A percentile compares a stretch with the other conserved stretches of the same genome.
Conservation (phyloP, 2,329 filamentous ascomycete genomes). For the Aspergillus ibericus region DNA sequence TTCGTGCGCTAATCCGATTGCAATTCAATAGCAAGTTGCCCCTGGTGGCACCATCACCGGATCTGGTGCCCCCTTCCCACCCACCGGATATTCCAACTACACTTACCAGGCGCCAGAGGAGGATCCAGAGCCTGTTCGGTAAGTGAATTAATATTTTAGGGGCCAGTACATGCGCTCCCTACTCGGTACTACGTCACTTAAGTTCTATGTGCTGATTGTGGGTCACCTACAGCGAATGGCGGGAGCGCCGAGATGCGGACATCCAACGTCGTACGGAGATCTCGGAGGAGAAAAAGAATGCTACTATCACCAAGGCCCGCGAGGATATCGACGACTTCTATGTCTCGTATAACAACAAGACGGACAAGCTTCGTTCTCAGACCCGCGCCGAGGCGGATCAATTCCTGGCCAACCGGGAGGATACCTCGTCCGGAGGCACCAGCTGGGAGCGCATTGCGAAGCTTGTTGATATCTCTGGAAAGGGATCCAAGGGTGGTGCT, state of each 20-base stretch:
- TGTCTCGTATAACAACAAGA: conserved; percentile 98
- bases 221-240: conserved; percentile 66
- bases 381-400: conserved; percentile 90
- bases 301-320: conserved; percentile 85
- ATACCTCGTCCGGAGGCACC: conserved; percentile 90
- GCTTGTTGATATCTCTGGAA: conserved; percentile 94
- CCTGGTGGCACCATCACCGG: conserved; percentile 80
- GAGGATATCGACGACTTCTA: conserved; percentile 98
- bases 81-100: conserved; percentile 52
- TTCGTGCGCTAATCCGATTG: conserved; percentile 16
- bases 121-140: conserved; percentile 82
- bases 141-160: conserved; percentile 16
- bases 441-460: conserved; percentile 99
- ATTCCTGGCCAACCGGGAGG: conserved; percentile 83
- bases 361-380: conserved; percentile 87
- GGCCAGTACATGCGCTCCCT: background rate
- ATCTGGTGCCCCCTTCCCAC: conserved; percentile 57
- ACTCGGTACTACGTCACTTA: background rate
- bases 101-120: conserved; percentile 65
- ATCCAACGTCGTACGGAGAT: conserved; percentile 82
- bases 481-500: conserved; percentile 82
- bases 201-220: background rate
- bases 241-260: conserved; percentile 79
- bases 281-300: conserved; percentile 75
- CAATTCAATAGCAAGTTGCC: conserved; percentile 61